Evolutionary conservation across 257 asterid genomes (phyloP), one percentile per base, ranked within the genome.

Genomic region (Nicotiana knightiana): DNA sequence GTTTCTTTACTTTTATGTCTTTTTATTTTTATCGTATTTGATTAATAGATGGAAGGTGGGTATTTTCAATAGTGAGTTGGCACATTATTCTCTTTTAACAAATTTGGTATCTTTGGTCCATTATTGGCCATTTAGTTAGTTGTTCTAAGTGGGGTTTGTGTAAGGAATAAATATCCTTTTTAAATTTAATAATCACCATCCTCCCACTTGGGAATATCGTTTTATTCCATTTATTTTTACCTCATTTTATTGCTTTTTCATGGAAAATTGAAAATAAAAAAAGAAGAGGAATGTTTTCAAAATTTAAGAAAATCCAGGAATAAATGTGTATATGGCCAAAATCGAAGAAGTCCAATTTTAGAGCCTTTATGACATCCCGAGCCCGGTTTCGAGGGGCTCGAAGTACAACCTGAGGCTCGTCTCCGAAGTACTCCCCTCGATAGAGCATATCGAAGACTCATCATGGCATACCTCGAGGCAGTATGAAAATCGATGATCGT

Each of bases 21-120:
- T 63, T 24, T 62, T 62, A 43, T 53, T 53, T 11, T 53, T 13
- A 3, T 62, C 3, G 3, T 32, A 2, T 62, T 24, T 30, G 21
- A 39, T 28, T 30, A 43, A 39, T 6, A 12, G 59, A 24, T 26
- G 55, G 79, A 15, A 3, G 12, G 26, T 13, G 63, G 79, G 26
- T 26, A 73, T 71, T 71, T 18, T 71, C 78, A 71, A 71, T 51
- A 75, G 63, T 75, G 79, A 75, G 79, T 51, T 75, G 79, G 79
- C 79, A 51, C 16, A 48, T 26, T 75, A 26, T 75, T 75, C 79
- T 26, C 79, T 51, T 73, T 48, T 53, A 53, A 73, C 39, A 48
- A 73, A 48, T 15, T 73, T 73, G 62, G 62, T 73, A 73, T 48
- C 63, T 48, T 39, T 48, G 35, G 43, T 24, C 63, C 62, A 73